Evolutionary conservation across 2,329 filamentous ascomycete genomes (phyloP), one percentile per base, ranked within the genome.

Genomic region (Alternaria hordeiaustralica): DNA sequence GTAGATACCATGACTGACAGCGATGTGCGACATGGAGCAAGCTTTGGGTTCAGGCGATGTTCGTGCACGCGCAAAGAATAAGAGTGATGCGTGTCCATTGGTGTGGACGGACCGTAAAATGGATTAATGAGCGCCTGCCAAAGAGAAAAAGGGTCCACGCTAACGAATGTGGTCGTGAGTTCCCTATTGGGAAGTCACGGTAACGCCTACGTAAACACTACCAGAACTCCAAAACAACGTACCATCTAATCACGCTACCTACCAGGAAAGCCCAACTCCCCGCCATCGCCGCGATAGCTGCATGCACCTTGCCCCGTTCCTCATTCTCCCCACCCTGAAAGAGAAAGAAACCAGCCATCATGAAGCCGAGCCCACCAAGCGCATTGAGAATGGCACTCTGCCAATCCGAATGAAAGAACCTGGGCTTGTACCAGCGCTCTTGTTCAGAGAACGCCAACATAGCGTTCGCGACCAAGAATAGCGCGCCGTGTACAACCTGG

Each of bases 191-290:
- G 10, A 33, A 18, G 20, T 11, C 28, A 36, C 20, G 5, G 36
- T 41, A 41, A 41, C 36, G 5, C 8, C 36, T n/a, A n/a, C 36
- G 36, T 41, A 41, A 41, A 4, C 7, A 36, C 30, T 63, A 63
- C 60, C 56, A 63, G 36, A 63, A 58, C 45, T 63, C 60, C 50
- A 63, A 36, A 51, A 73, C 72, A 18, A 72, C 70, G 18, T 73
- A 75, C 69, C 68, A 72, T 23, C 73, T 60, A 4, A 74, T 58
- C 33, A 74, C 11, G 46, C 73, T 75, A 3, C 74, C 73, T 1
- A 73, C 44, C 20, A 76, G 43, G 47, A 77, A 77, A 6, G 72
- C 67, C 71, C 68, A 72, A 50, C 73, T 75, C 3, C 74, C 74
- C 3, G 62, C 41, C 62, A 77, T 53, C 3, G 68, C 67, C 8